These are phyloP conservation scores for Alliaria petiolata DNA, from an alignment of 345 rosid genomes.

Conservation along the genomic window DNA sequence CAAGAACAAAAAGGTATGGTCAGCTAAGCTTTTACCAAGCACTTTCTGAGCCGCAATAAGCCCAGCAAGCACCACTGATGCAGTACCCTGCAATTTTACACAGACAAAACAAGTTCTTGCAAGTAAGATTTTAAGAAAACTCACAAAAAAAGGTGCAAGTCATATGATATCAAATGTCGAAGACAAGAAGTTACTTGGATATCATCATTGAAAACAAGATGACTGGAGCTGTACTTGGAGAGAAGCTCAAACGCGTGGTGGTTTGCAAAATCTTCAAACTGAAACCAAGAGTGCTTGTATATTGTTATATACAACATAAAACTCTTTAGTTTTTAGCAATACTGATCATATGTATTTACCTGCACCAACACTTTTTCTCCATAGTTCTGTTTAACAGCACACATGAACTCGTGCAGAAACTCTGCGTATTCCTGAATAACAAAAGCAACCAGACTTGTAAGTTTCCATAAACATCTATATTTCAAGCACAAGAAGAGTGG, in stretches of 20 bases:
- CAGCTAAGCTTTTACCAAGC: conserved; percentile 63
- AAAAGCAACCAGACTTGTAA: too few species aligned
- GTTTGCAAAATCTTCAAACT: conserved; percentile 99
- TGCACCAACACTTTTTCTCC: conserved; percentile 92
- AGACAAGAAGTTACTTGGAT: conserved; percentile 58
- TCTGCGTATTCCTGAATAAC: conserved; percentile 73
- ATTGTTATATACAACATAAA: not conserved
- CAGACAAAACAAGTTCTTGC: not conserved
- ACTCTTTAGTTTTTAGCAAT: too few species aligned
- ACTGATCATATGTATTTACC: conserved; percentile 37
- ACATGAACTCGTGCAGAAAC: conserved; percentile 88
- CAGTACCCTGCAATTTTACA: conserved; percentile 66
- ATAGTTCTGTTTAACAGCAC: conserved; percentile 83
- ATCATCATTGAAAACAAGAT: conserved; percentile 96
- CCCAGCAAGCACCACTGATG: conserved; percentile 91
- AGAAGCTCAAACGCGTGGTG: conserved; percentile 93
- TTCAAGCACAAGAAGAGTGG: not conserved
- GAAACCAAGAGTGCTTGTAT: conserved; percentile 19
- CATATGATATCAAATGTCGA: not conserved
- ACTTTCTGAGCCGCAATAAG: conserved; percentile 68
- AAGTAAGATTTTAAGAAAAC: not conserved
- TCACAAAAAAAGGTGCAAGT: not conserved
- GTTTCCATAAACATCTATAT: too few species aligned
- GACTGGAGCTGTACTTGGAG: conserved; percentile 62
- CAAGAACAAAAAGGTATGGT: conserved; percentile 81